Evolutionary conservation across 2,329 filamentous ascomycete genomes (phyloP).

Genomic region (Stagonosporopsis tanaceti): DNA sequence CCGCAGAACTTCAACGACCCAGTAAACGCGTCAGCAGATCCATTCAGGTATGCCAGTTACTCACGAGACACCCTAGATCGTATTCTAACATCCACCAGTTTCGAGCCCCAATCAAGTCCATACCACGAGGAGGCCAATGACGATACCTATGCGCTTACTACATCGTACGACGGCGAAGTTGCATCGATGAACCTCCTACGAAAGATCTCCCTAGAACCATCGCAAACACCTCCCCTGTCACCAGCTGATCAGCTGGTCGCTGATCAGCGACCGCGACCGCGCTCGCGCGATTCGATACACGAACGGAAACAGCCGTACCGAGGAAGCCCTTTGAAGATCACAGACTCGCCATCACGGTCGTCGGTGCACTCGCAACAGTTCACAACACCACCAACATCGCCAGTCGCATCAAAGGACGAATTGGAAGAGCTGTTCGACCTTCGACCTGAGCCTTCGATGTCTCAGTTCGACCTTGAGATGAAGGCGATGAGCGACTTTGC

Average conservation of each 20-base stretch:
- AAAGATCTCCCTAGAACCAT: constrained; percentile 42
- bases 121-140: constrained; percentile 34
- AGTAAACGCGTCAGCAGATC: constrained; percentile 39
- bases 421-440: constrained; percentile 46
- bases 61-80: neutral
- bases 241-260: constrained; percentile 33
- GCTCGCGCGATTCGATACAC: constrained; percentile 35
- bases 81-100: constrained; percentile 37
- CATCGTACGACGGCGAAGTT: constrained; percentile 40
- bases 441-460: constrained; percentile 42
- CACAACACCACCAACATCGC: constrained; percentile 50
- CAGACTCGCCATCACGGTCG: constrained; percentile 44
- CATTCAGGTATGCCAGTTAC: constrained; percentile 41
- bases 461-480: constrained; percentile 51
- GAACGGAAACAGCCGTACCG: constrained; percentile 28
- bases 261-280: constrained; percentile 20
- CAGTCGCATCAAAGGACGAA: constrained; percentile 42
- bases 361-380: constrained; percentile 49
- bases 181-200: constrained; percentile 47
- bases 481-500: constrained; percentile 49
- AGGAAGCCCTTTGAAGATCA: constrained; percentile 37
- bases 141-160: constrained; percentile 36
- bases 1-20: constrained; percentile 40
- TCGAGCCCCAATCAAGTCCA: constrained; percentile 42
- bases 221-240: constrained; percentile 50